Conservation (phyloP, 768 basidiomycete genomes). For the Lactifluus subvellereus region DNA sequence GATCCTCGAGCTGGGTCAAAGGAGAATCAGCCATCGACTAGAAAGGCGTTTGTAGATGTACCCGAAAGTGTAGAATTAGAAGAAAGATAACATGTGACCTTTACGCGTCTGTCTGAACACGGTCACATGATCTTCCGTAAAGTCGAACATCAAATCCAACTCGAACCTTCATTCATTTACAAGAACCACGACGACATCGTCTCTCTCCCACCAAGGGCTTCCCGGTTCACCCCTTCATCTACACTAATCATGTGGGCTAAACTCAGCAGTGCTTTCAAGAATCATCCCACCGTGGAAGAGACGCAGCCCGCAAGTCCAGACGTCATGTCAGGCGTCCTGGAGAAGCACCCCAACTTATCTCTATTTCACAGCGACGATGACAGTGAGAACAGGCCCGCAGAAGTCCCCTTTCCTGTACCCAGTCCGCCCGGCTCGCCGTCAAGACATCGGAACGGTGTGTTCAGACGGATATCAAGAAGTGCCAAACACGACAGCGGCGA, state of each 20-base stretch:
- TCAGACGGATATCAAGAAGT: constrained; percentile 23
- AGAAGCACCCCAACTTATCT: constrained; percentile 19
- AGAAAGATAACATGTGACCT: constrained; percentile 2
- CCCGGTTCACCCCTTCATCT: constrained; percentile 1
- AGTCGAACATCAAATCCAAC: constrained; percentile 19
- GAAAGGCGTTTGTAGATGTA: neutral
- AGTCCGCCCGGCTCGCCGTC: constrained; percentile 23
- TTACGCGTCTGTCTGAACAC: constrained; percentile 4
- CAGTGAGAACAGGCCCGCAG: constrained; percentile 8
- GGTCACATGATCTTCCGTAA: constrained; percentile 16
- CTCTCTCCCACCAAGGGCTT: neutral
- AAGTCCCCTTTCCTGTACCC: constrained; percentile 20
- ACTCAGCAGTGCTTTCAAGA: constrained; percentile 20
- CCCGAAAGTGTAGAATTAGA: too few relatives aligned
- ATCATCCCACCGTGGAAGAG: constrained; percentile 16
- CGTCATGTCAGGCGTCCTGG: constrained; percentile 12
- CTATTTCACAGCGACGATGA: constrained; percentile 11
- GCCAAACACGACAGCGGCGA: constrained; percentile 15
- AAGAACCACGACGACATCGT: constrained; percentile 13
- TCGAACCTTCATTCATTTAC: neutral
- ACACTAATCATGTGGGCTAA: constrained; percentile 21
- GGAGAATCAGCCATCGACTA: neutral
- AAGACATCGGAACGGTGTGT: constrained; percentile 19
- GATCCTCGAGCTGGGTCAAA: neutral
- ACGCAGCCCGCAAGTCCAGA: constrained; percentile 7